Conservation (phyloP, 768 basidiomycete genomes). For the Tulasnella sp. region DNA sequence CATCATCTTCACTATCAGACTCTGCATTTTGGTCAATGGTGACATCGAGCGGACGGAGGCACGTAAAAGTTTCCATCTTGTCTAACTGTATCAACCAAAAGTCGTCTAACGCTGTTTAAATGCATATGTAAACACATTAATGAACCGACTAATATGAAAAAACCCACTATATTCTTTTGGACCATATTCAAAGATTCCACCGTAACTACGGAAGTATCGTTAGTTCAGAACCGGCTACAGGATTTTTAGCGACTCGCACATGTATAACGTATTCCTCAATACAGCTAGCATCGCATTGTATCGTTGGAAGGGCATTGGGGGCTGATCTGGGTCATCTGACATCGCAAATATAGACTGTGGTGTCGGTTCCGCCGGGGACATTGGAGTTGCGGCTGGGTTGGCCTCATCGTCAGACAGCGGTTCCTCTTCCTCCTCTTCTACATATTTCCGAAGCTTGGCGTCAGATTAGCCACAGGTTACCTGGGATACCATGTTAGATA, state of each 20-base stretch:
- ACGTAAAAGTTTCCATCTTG: conserved; percentile 77
- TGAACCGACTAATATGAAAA: background rate
- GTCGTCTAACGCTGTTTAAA: conserved; percentile 65
- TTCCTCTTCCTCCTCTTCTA: conserved; percentile 30
- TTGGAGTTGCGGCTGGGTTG: conserved; percentile 32
- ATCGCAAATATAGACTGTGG: conserved; percentile 37
- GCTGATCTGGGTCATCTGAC: conserved; percentile 49
- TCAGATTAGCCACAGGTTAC: background rate
- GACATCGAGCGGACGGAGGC: conserved; percentile 68
- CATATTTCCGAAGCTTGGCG: background rate
- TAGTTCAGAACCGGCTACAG: background rate
- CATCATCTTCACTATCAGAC: conserved; percentile 48
- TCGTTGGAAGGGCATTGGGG: conserved; percentile 66
- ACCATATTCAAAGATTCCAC: conserved; percentile 84
- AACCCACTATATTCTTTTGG: conserved; percentile 68
- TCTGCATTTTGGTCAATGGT: conserved; percentile 56
- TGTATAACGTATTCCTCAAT: conserved; percentile 80
- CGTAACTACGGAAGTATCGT: conserved; percentile 58
- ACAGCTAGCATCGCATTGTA: conserved; percentile 92
- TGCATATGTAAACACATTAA: background rate
- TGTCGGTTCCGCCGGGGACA: conserved; percentile 31
- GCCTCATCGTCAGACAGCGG: background rate
- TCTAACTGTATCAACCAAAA: conserved; percentile 81
- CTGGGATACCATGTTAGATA: too few species aligned
- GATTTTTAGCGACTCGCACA: conserved; percentile 54